Percentiles rank a stretch among this genome's conserved stretches.
Evolutionary conservation across 495 filamentous ascomycete species (phyloP).

Genomic region (Recurvomyces mirabilis): DNA sequence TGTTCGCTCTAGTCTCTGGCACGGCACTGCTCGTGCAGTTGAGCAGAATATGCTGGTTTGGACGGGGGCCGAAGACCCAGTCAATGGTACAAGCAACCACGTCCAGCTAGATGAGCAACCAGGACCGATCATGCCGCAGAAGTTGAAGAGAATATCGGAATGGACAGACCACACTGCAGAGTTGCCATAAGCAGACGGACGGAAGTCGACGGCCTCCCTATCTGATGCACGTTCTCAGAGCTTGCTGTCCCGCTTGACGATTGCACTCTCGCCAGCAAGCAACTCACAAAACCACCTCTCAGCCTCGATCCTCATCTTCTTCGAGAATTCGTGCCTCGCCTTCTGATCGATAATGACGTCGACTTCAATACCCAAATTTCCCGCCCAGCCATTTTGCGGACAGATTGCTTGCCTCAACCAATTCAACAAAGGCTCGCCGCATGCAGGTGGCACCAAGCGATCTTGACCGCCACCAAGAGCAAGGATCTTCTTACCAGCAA

Average conservation of each 20-base stretch:
- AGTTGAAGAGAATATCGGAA: too few species aligned
- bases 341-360: constrained; percentile 63
- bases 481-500: constrained; percentile 66
- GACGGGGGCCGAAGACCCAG: too few species aligned
- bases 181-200: too few species aligned
- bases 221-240: not conserved
- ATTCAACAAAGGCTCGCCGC: constrained; percentile 54
- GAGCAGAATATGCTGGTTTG: too few species aligned
- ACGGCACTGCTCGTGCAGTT: too few species aligned
- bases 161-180: too few species aligned
- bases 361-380: constrained; percentile 42
- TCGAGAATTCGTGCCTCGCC: constrained; percentile 61
- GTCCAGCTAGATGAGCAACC: too few species aligned
- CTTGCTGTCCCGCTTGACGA: constrained; percentile 8
- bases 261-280: constrained; percentile 6
- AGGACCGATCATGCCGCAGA: too few species aligned
- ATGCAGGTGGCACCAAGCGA: constrained; percentile 72
- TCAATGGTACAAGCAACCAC: too few species aligned
- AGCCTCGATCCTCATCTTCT: constrained; percentile 61
- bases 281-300: constrained; percentile 26
- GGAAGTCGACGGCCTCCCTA: too few species aligned
- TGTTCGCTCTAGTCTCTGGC: too few species aligned
- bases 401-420: constrained; percentile 55
- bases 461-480: constrained; percentile 66
- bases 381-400: constrained; percentile 39